Evolutionary conservation across 371 early-diverging fungal species (phyloP), one percentile per base, ranked within the genome.

Genomic region (Haplosporangium sp.): DNA sequence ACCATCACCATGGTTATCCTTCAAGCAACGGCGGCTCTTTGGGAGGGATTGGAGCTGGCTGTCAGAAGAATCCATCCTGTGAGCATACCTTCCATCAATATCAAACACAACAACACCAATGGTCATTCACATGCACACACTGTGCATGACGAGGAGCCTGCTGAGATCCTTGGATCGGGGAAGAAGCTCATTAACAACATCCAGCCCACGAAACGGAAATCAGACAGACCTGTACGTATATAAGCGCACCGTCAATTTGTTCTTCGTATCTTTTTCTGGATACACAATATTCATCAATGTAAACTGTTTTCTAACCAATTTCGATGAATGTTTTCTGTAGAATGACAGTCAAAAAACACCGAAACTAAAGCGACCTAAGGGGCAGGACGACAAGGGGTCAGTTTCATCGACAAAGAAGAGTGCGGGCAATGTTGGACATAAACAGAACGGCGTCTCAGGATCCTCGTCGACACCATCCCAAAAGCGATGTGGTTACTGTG

Each of bases 401-500:
- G 62, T n/a, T 12, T 36, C 57, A 14, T 11, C 53, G 4, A 7
- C 23, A 18, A 62, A 58, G 38, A 63, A 63, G 16, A 11, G 51
- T 6, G 20, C 52, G 0, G 59, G 29, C 4, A 20, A 6, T 11
- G 36, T 41, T 37, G 58, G 58, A 10, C 29, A 51, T 36, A 69
- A 69, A 45, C 52, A 50, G 45, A 59, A 38, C 11, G 64, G 50
- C 6, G 11, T 29, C 23, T 54, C 68, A 43, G 58, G 69, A 58
- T 10, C 60, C 10, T 50, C 55, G 21, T 54, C 67, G 7, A 41
- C 56, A 16, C 12, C 45, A 18, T 12, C 55, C 6, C 61, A 47
- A 52, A 67, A 73, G 41, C 73, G 79, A 38, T 87, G 87, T 43
- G 85, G 84, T 58, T 85, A 84, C 45, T 90, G 90, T 70, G 82